Base-by-base conservation (phyloP, 345 rosid species). In the Populus nigra region DNA sequence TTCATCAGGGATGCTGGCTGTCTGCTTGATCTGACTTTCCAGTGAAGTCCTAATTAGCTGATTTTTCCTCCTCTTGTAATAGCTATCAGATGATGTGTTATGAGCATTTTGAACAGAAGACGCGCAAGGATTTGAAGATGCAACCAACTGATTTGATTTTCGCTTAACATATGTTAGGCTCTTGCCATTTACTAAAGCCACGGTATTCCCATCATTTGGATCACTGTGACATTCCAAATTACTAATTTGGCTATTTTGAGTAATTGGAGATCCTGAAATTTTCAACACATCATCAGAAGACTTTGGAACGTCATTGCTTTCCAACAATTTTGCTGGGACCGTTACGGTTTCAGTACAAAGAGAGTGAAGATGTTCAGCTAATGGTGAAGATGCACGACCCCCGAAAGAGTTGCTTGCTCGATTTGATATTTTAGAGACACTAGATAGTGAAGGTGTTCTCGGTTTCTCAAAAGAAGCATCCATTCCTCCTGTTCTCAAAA, bases 111-210 rank as follows among this genome's bases (percentile, higher is more conserved):
- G 83, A 65, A 76, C 76, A 36, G 88, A 74, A 47, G 73, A 69
- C 17, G 55, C 75, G 66, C 29, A 65, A n/a, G 65, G 75, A 85
- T 83, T 87, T 77, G 90, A 86, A 79, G 96, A 81, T 41, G 97
- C 94, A 87, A 92, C 88, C 87, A 95, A 84, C 84, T 90, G 98
- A 89, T 95, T 91, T 79, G 91, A 90, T 86, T 90, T 91, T 75
- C 85, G 85, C 83, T 95, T 93, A 75, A 95, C 85, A 80, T 91
- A 93, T 71, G 86, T 86, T 74, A 53, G 59, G 59, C n/a, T 53
- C 59, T 53, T 53, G 7, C 7, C n/a, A 53, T 53, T 53, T 20
- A 4, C 59, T 20, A 53, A 20, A 53, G 18, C 59, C 71, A 62
- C 84, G 73, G 73, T 71, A 70, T 76, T 83, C 33, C 81, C 88